Evolutionary conservation across 768 basidiomycete genomes (phyloP), one percentile per base, ranked within the genome.

Genomic region (Boletus edulis): DNA sequence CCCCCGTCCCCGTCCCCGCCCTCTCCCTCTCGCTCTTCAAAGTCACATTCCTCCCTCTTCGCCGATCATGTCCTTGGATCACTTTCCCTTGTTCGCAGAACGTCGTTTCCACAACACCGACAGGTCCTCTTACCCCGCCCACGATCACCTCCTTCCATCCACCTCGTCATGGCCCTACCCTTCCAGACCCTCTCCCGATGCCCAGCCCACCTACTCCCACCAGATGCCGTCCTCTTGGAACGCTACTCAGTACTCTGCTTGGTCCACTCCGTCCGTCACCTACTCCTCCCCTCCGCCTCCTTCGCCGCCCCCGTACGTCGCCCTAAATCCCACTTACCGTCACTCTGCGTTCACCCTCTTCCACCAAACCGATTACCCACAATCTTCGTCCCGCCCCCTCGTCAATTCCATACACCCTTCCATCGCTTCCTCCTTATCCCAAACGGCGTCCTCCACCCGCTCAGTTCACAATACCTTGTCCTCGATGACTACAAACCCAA

Each of bases 101-200:
- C 63, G 71, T 57, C 69, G 69, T 54, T 71, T 70, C 29, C 68
- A 72, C 41, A 62, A 49, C 56, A 49, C 50, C 51, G 68, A 70
- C 22, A 57, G 70, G 50, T 12, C 50, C 4, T 58, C 68, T 0
- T 68, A 64, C 58, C 43, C 59, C 2, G 1, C 54, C n/a, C 66
- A 64, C 32, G 66, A 69, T 56, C 46, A 53, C 49, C 53, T 67
- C 51, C 39, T 70, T 14, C 56, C 54, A 1, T 43, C 66, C 38
- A 2, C 60, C 0, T 43, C 67, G 17, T 55, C 70, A 2, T 72
- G 70, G 70, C 50, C 59, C 11, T 72, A 66, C 45, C 15, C 60
- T 0, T 49, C 63, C 42, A 66, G 68, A 47, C 12, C 70, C 1
- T 65, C 63, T 0, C 51, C 67, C 34, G 61, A 69, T 48, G 3